phyloP scores from a whole-genome alignment of 2,329 filamentous ascomycete genomes.

The Aspergillus oerlinghausenensis region DNA sequence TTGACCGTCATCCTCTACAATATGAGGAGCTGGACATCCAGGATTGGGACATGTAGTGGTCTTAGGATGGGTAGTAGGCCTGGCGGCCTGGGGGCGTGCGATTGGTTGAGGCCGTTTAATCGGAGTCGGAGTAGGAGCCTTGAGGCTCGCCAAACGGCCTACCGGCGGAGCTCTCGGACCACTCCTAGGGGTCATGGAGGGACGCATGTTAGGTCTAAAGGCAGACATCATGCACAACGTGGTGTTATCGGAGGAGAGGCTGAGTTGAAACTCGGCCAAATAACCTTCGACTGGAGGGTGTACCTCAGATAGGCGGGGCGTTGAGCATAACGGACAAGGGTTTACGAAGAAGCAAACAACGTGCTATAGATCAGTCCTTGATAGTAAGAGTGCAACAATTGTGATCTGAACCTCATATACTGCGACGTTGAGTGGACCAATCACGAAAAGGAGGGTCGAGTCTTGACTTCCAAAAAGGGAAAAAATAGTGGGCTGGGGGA shows the following conservation, averaged over 20 bases:
- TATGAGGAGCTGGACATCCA: conserved; percentile 42
- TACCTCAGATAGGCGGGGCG: not conserved
- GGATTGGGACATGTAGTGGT: conserved; percentile 43
- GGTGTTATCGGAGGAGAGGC: not conserved
- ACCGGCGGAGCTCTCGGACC: conserved; percentile 26
- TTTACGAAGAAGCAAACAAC: not conserved
- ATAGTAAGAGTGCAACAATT: not conserved
- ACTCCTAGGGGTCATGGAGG: conserved; percentile 24
- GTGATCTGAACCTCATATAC: not conserved
- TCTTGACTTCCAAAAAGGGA: not conserved
- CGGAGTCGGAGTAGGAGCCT: conserved; percentile 32
- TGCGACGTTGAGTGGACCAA: not conserved
- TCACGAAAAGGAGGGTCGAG: not conserved
- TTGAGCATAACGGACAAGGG: not conserved
- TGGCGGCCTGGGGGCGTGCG: conserved; percentile 25
- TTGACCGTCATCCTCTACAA: conserved; percentile 44
- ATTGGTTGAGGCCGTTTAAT: conserved; percentile 35
- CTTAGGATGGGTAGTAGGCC: conserved; percentile 34
- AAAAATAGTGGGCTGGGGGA: not conserved
- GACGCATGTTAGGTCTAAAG: conserved; percentile 30
- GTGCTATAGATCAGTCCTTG: not conserved
- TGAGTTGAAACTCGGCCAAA: not conserved
- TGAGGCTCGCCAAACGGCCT: conserved; percentile 38
- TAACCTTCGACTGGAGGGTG: not conserved
- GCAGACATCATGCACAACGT: conserved; percentile 25